Evolutionary conservation across 1,284 basidiomycete species (phyloP).

Genomic region (Stygiomarasmius scandens): DNA sequence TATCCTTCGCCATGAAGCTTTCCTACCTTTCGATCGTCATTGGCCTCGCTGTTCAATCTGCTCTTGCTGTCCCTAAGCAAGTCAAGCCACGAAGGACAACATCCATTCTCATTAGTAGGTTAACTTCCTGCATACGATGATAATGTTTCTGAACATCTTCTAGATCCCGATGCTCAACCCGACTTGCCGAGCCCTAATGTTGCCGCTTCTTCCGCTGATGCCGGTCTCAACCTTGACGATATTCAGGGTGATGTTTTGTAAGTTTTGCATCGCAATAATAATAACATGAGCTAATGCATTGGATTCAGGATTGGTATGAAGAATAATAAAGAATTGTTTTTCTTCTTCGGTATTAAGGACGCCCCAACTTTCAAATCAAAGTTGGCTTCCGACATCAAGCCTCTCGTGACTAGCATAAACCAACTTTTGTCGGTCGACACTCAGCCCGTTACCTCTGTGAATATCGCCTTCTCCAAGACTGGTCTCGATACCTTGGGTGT

Average conservation of each 20-base stretch:
- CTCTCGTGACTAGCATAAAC: slow-evolving; percentile 30
- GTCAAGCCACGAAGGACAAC: slow-evolving; percentile 1
- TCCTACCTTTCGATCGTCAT: neutral
- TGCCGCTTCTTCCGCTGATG: slow-evolving; percentile 11
- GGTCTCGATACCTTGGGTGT: slow-evolving; percentile 35
- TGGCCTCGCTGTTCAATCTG: neutral
- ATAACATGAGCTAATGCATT: neutral
- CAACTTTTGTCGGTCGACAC: slow-evolving; percentile 21
- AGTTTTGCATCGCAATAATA: neutral
- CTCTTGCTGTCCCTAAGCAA: neutral
- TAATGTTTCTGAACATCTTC: neutral
- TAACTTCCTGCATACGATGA: no score
- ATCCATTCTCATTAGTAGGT: slow-evolving; percentile 7
- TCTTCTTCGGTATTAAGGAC: slow-evolving; percentile 32
- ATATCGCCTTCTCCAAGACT: slow-evolving; percentile 33
- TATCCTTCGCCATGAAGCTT: neutral
- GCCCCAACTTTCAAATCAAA: slow-evolving; percentile 25
- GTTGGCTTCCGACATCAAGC: slow-evolving; percentile 29
- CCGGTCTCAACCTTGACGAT: slow-evolving; percentile 21
- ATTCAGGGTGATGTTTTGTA: slow-evolving; percentile 27
- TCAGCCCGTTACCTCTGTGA: slow-evolving; percentile 29
- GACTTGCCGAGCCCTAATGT: slow-evolving; percentile 18
- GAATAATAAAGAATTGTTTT: slow-evolving; percentile 32
- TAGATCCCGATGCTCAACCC: slow-evolving; percentile 20
- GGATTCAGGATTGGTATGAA: slow-evolving; percentile 26